Conservation (phyloP, 352 stramenopile species). For the Phytophthora cryptogea region DNA sequence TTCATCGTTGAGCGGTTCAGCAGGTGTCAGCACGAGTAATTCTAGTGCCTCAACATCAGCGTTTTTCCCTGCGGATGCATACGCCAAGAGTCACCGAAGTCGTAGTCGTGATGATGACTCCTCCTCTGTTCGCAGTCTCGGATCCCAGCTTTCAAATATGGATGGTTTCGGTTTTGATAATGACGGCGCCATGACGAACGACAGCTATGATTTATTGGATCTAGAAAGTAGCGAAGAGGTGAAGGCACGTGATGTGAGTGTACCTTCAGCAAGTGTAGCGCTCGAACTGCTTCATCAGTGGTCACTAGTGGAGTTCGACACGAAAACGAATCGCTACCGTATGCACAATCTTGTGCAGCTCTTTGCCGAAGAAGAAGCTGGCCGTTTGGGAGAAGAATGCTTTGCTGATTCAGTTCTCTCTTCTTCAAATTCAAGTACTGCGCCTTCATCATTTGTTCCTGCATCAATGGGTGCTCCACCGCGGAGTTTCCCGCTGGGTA, state of each 20-base stretch:
- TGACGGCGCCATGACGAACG: constrained; percentile 78
- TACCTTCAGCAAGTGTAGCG: constrained; percentile 54
- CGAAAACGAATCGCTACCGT: constrained; percentile 68
- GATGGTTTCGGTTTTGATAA: constrained; percentile 79
- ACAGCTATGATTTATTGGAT: constrained; percentile 79
- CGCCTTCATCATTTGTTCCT: constrained; percentile 46
- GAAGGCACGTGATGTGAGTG: constrained; percentile 48
- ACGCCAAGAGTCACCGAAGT: constrained; percentile 42
- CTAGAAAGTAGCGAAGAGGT: constrained; percentile 73
- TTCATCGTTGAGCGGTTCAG: constrained; percentile 30
- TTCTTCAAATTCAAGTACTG: constrained; percentile 13
- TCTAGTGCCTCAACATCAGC: constrained; percentile 28
- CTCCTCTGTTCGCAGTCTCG: constrained; percentile 60
- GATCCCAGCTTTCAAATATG: constrained; percentile 68
- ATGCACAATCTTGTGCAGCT: constrained; percentile 87
- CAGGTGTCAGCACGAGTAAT: constrained; percentile 4
- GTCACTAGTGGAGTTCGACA: constrained; percentile 83
- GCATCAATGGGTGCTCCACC: constrained; percentile 36
- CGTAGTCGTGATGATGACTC: constrained; percentile 53
- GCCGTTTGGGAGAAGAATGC: constrained; percentile 51
- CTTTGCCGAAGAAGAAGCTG: constrained; percentile 82
- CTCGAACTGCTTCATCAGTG: constrained; percentile 75
- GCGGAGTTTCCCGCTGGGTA: constrained; percentile 45
- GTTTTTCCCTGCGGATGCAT: constrained; percentile 59
- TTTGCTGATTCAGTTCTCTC: constrained; percentile 29